These are phyloP conservation scores for Cordyceps fumosorosea DNA, from an alignment of 2,329 filamentous ascomycete genomes.

Conservation along the genomic window DNA sequence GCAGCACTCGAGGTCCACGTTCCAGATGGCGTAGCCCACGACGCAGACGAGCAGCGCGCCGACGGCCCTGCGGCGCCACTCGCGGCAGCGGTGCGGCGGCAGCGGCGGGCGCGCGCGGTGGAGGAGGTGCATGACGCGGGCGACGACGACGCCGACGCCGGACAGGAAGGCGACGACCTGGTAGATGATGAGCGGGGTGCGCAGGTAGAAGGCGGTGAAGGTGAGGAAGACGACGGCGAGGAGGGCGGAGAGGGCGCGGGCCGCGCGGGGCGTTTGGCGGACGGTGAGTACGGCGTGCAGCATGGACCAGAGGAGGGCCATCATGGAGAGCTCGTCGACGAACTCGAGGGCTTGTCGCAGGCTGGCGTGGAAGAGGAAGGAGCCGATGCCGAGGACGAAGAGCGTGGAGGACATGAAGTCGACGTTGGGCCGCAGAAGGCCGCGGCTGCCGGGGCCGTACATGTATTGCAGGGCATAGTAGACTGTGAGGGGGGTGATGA, in stretches of 20 bases:
- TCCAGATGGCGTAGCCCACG: slow-evolving; percentile 47
- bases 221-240: slow-evolving; percentile 35
- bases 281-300: slow-evolving; percentile 43
- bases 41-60: slow-evolving; percentile 29
- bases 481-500: slow-evolving; percentile 23
- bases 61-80: slow-evolving; percentile 23
- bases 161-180: slow-evolving; percentile 33
- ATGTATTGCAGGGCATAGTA: slow-evolving; percentile 35
- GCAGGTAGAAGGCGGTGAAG: slow-evolving; percentile 37
- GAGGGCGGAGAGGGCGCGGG: slow-evolving; percentile 26
- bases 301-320: slow-evolving; percentile 44
- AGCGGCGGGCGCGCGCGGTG: slow-evolving; percentile 24
- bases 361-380: slow-evolving; percentile 38
- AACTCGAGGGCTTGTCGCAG: slow-evolving; percentile 37
- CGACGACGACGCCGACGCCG: slow-evolving; percentile 26
- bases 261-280: slow-evolving; percentile 31
- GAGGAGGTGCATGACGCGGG: slow-evolving; percentile 30
- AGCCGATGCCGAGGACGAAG: slow-evolving; percentile 35
- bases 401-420: slow-evolving; percentile 38
- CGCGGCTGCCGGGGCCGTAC: slow-evolving; percentile 24
- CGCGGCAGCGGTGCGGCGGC: slow-evolving; percentile 20
- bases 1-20: slow-evolving; percentile 50
- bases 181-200: slow-evolving; percentile 35
- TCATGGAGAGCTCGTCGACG: slow-evolving; percentile 54
- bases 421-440: slow-evolving; percentile 24